phyloP scores from a whole-genome alignment of 129 eudicot genomes.

The Ambrosia artemisiifolia region DNA sequence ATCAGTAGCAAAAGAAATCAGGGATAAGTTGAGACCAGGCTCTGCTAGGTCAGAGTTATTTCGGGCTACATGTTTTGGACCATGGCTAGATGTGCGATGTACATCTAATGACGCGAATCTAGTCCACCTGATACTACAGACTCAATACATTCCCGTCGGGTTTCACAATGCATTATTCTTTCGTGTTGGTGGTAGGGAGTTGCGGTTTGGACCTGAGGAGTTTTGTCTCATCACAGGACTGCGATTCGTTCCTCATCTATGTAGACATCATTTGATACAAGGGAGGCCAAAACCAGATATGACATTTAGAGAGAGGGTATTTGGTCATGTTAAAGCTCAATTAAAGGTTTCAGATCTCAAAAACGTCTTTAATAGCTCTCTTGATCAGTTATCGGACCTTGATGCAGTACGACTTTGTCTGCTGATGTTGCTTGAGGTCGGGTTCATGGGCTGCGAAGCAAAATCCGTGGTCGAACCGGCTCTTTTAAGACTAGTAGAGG shows the following conservation, averaged over 20 bases:
- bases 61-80: background rate
- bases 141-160: background rate
- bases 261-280: background rate
- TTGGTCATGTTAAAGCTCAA: background rate
- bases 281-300: background rate
- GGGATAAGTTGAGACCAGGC: background rate
- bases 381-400: background rate
- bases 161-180: background rate
- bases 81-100: background rate
- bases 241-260: background rate
- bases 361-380: background rate
- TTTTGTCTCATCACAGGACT: background rate
- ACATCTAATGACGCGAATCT: background rate
- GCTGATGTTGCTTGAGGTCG: constrained; percentile 7
- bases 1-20: background rate
- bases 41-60: constrained; percentile 6
- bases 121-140: background rate
- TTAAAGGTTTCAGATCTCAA: background rate
- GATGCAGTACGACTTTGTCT: background rate
- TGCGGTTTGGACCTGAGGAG: background rate
- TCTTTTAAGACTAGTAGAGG: background rate
- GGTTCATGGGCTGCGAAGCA: background rate
- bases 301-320: background rate
- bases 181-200: background rate
- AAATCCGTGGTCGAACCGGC: background rate